Base-by-base conservation (phyloP, 257 asterid genomes). In the Ligustrum vulgare region DNA sequence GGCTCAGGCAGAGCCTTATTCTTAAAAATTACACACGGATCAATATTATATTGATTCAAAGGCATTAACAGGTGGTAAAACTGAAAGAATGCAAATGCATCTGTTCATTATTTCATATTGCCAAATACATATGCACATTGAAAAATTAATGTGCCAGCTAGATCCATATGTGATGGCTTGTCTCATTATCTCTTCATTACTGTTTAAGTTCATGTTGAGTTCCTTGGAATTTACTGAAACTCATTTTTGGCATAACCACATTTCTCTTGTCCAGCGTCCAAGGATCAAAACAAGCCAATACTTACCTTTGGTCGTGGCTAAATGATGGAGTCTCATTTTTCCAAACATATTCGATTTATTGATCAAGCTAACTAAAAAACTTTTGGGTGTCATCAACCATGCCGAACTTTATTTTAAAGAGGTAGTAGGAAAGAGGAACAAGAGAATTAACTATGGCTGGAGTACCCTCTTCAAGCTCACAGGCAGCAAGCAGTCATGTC, bases 11-110 rank as follows among this genome's bases (percentile, higher is more conserved):
- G 1, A 10, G 13, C 3, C 49, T 41, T 41, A 37, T 23, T 65
- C 36, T 15, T 65, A 51, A 49, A 56, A 65, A 4, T 16, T 47
- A 39, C 33, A 63, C 62, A 39, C 68, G 3, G 2, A 5, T 7
- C 37, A 72, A 47, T 28, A 39, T 71, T 16, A 37, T 65, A 35
- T 31, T 49, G 76, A 78, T 32, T 71, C 47, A 64, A 35, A 75
- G 54, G 45, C 18, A 60, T 70, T 74, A 63, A 31, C 49, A 31
- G 18, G 12, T 54, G 37, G 3, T 13, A 33, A 75, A 33, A 77
- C 41, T 15, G 41, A 18, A 16, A 20, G 43, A 54, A 56, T 23
- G 34, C n/a, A 62, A 31, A 65, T 45, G 56, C 8, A 45, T 39
- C 67, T 16, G 51, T 18, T 32, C 28, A 45, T 32, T 32, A 33